Evolutionary conservation across 1,139 yeast species (phyloP).

Genomic region (Taphrina populina): DNA sequence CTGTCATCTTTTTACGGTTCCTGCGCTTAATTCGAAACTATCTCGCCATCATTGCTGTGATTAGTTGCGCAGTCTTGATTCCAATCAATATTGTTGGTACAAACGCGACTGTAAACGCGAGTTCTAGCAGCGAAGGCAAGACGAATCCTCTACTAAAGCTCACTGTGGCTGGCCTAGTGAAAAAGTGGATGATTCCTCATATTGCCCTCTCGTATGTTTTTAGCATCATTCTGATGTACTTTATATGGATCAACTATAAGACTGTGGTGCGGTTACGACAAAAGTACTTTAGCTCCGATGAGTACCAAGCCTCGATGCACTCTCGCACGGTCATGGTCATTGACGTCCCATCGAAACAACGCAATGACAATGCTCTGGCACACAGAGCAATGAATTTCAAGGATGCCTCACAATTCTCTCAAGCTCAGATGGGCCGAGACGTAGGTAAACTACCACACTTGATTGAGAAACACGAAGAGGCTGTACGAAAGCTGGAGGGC

Average conservation of each 20-base stretch:
- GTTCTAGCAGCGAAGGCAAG: not conserved
- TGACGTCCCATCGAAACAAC: conserved; percentile 44
- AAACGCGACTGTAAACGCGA: conserved; percentile 17
- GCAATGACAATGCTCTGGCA: conserved; percentile 43
- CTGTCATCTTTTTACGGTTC: conserved; percentile 46
- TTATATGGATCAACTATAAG: conserved; percentile 44
- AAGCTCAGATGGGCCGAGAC: conserved; percentile 45
- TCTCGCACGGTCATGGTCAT: conserved; percentile 46
- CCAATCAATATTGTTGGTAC: conserved; percentile 46
- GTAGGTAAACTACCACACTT: conserved; percentile 43
- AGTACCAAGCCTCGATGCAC: conserved; percentile 43
- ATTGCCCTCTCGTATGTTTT: conserved; percentile 45
- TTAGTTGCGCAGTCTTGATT: conserved; percentile 46
- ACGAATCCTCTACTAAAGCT: conserved; percentile 34
- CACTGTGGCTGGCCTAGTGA: conserved; percentile 40
- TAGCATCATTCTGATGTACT: conserved; percentile 42
- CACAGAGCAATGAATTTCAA: conserved; percentile 39
- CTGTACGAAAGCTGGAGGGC: conserved; percentile 43
- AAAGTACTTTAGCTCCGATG: conserved; percentile 41
- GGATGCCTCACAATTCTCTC: conserved; percentile 40
- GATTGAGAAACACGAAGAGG: conserved; percentile 42
- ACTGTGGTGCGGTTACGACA: conserved; percentile 44
- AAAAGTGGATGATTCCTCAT: conserved; percentile 45
- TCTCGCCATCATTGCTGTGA: conserved; percentile 43
- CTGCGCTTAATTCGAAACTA: conserved; percentile 45